Evolutionary conservation across 805 yeast species (phyloP).

Genomic region (Kluyveromyces lactis): DNA sequence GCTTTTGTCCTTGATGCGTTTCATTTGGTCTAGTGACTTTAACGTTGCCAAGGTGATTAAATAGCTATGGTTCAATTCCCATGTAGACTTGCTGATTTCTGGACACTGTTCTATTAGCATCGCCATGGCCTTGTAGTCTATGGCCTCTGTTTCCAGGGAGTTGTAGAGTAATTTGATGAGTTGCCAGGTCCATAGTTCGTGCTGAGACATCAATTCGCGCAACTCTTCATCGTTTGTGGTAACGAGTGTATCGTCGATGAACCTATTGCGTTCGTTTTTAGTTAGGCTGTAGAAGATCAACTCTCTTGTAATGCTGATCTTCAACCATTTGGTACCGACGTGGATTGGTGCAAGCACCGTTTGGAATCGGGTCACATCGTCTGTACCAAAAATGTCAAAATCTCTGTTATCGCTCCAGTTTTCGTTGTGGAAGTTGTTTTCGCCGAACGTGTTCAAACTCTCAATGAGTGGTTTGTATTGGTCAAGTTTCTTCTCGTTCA

Average conservation of each 20-base stretch:
- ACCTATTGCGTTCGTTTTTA: background rate
- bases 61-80: conserved; percentile 21
- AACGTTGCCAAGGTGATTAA: conserved; percentile 18
- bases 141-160: background rate
- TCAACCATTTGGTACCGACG: conserved; percentile 10
- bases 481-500: conserved; percentile 23
- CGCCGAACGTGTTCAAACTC: conserved; percentile 11
- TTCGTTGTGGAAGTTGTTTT: background rate
- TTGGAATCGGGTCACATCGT: conserved; percentile 8
- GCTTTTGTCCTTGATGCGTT: conserved; percentile 18
- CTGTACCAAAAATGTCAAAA: conserved; percentile 16
- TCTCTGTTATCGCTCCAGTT: conserved; percentile 23
- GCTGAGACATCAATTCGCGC: background rate
- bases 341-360: conserved; percentile 10
- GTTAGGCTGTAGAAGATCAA: conserved; percentile 6
- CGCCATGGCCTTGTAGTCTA: background rate
- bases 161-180: background rate
- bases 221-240: background rate
- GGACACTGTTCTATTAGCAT: conserved; percentile 2
- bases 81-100: conserved; percentile 6
- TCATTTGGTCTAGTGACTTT: conserved; percentile 22
- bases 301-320: conserved; percentile 13
- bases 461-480: conserved; percentile 12
- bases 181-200: conserved; percentile 1
- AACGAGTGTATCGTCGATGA: background rate